Evolutionary conservation across 306 rosid genomes (phyloP).

Genomic region (Rubus parviflorus): DNA sequence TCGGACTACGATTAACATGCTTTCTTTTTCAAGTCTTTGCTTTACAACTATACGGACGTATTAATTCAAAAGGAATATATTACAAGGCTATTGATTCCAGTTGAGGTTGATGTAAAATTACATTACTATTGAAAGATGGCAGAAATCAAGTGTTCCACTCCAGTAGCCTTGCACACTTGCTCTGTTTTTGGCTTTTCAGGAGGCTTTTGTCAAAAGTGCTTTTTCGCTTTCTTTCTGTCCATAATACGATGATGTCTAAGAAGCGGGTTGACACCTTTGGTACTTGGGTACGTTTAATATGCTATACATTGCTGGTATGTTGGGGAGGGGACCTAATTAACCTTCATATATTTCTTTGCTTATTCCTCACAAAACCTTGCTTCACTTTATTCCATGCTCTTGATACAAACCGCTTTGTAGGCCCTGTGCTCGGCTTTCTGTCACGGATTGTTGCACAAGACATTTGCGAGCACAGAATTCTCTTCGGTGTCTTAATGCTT

Average conservation of each 20-base stretch:
- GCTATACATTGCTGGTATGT: too few relatives aligned
- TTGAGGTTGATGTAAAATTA: not conserved
- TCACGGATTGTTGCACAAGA: conserved; percentile 2
- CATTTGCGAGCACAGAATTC: conserved; percentile 32
- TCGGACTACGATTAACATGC: not conserved
- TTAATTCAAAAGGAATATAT: not conserved
- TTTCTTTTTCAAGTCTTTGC: not conserved
- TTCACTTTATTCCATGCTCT: conserved; percentile 66
- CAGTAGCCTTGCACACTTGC: not conserved
- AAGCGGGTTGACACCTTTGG: too few relatives aligned
- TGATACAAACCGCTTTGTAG: conserved; percentile 36
- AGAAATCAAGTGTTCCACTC: not conserved
- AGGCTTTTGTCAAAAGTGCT: not conserved
- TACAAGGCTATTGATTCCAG: not conserved
- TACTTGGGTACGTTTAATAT: too few relatives aligned
- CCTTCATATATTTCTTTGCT: conserved; percentile 21
- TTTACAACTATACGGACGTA: not conserved
- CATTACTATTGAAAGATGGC: not conserved
- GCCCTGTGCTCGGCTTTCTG: conserved; percentile 18
- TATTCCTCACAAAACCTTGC: conserved; percentile 39
- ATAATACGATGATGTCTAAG: not conserved
- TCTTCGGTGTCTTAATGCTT: conserved; percentile 33
- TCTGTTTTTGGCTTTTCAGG: not conserved
- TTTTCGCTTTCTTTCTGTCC: not conserved
- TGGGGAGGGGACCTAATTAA: not conserved